phyloP scores from a whole-genome alignment of 164 flowering plant species.

The Vitis rupestris region DNA sequence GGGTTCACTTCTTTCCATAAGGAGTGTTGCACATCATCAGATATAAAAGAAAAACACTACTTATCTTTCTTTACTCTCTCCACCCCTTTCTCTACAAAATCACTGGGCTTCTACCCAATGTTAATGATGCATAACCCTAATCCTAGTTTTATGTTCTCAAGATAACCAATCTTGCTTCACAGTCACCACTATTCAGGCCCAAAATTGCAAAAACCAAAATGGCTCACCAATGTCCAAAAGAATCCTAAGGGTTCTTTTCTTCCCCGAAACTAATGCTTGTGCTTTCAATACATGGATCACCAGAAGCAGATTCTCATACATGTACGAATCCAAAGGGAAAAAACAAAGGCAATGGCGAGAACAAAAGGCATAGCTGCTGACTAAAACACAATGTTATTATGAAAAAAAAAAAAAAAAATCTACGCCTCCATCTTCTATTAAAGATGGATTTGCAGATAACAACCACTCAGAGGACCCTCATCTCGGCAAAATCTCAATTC shows the following conservation, averaged over 20 bases:
- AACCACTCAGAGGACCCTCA: slow-evolving; percentile 43
- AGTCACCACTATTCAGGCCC: not conserved
- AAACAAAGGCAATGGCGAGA: slow-evolving; percentile 1
- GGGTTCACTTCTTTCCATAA: slow-evolving; percentile 88
- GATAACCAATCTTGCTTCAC: not conserved
- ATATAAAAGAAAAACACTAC: slow-evolving; percentile 10
- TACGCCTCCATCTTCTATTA: slow-evolving; percentile 36
- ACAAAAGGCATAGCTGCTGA: not conserved
- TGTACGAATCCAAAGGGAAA: not conserved
- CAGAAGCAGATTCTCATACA: slow-evolving; percentile 4
- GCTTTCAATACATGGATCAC: not conserved
- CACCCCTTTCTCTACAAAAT: slow-evolving; percentile 6
- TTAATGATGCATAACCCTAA: slow-evolving; percentile 1
- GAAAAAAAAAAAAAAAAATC: slow-evolving; percentile 6
- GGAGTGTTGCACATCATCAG: slow-evolving; percentile 52
- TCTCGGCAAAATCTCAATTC: slow-evolving; percentile 10
- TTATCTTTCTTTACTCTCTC: slow-evolving; percentile 21
- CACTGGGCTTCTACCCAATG: slow-evolving; percentile 6
- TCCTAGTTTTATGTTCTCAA: slow-evolving; percentile 1
- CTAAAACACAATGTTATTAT: not conserved
- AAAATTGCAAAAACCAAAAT: slow-evolving; percentile 6
- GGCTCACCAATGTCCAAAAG: not conserved
- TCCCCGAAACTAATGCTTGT: not conserved
- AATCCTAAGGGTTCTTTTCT: not conserved
- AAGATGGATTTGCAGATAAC: slow-evolving; percentile 31